Evolutionary conservation across 75 land plant genomes (phyloP).

Genomic region (Picea glauca): DNA sequence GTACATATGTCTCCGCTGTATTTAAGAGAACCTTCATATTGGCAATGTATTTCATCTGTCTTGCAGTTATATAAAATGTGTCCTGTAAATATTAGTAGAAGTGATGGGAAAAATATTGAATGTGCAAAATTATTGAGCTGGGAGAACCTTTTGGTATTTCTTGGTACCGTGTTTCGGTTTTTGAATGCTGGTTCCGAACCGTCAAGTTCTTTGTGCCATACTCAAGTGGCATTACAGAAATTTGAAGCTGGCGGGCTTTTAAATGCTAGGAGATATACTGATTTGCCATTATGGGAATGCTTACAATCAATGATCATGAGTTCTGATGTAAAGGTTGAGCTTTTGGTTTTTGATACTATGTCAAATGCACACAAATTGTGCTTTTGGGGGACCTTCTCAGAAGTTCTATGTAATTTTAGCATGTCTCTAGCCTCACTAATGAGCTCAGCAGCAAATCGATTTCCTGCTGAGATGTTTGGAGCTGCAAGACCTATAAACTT

Average conservation of each 20-base stretch:
- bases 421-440: background rate
- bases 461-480: background rate
- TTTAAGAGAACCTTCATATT: too few species aligned
- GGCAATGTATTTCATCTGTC: too few species aligned
- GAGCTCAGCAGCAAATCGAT: background rate
- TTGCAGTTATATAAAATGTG: too few species aligned
- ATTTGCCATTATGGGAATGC: background rate
- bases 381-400: background rate
- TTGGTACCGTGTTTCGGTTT: background rate
- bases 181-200: background rate
- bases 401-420: background rate
- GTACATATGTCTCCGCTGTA: too few species aligned
- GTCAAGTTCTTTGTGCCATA: background rate
- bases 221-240: background rate
- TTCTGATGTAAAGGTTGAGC: background rate
- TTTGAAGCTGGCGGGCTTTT: background rate
- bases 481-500: background rate
- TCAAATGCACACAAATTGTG: background rate
- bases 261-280: background rate
- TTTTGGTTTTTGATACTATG: background rate
- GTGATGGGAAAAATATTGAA: too few species aligned
- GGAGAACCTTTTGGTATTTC: background rate
- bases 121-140: background rate
- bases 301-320: background rate
- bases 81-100: too few species aligned